Percentiles rank a stretch among this genome's conserved stretches.
These are phyloP conservation scores for Pleoardoris graminearum DNA, from an alignment of 2,329 filamentous ascomycete genomes.

Conservation along the genomic window DNA sequence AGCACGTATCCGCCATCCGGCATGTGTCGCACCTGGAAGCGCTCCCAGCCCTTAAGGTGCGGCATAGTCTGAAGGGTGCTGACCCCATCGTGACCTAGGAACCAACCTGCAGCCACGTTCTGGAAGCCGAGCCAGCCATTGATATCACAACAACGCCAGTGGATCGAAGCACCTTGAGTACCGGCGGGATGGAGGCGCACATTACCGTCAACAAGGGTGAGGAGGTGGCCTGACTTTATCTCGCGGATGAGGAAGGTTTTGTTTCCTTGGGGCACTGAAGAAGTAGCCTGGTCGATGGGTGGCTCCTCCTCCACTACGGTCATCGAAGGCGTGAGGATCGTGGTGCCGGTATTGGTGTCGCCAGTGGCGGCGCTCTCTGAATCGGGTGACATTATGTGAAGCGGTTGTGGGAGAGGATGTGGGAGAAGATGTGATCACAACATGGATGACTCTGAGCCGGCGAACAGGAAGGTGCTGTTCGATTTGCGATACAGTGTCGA, in stretches of 20 bases:
- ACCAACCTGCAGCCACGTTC: conserved; percentile 34
- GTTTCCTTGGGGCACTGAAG: conserved; percentile 28
- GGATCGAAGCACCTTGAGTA: conserved; percentile 20
- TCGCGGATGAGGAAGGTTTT: conserved; percentile 41
- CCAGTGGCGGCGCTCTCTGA: too few species aligned
- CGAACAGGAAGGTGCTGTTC: too few species aligned
- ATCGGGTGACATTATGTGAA: too few species aligned
- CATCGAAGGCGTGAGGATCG: too few species aligned
- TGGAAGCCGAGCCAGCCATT: conserved; percentile 48
- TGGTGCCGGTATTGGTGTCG: too few species aligned
- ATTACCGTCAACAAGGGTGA: conserved; percentile 39
- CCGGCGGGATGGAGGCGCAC: conserved; percentile 34
- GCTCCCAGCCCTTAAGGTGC: conserved; percentile 33
- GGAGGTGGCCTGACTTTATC: conserved; percentile 24
- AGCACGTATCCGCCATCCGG: conserved; percentile 43
- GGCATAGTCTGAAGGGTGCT: conserved; percentile 16
- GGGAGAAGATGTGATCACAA: too few species aligned
- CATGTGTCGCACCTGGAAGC: conserved; percentile 33
- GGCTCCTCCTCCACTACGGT: too few species aligned
- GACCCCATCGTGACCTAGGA: conserved; percentile 32
- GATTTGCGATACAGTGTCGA: too few species aligned
- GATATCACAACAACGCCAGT: conserved; percentile 47
- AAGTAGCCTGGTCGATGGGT: neutral
- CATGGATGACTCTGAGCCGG: too few species aligned
- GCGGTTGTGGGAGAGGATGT: too few species aligned